Conservation (phyloP, 495 filamentous ascomycete species). For the Penicillium coprophilum region DNA sequence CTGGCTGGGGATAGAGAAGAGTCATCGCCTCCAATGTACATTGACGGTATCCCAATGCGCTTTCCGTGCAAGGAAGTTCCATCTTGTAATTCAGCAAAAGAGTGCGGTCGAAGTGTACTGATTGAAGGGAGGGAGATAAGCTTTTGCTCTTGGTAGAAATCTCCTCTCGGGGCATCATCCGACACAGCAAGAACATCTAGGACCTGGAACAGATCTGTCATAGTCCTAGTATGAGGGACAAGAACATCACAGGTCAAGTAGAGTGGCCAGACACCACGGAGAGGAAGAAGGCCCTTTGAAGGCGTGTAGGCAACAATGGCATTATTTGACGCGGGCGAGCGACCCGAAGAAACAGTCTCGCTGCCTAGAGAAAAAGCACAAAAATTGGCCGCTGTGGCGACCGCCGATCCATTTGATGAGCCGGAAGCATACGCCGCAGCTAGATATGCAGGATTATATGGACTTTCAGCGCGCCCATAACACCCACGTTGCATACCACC, state of each 20-base stretch:
- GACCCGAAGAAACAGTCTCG: conserved; percentile 41
- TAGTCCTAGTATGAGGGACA: conserved; percentile 38
- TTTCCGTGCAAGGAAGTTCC: conserved; percentile 26
- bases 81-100: conserved; percentile 24
- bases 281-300: conserved; percentile 36
- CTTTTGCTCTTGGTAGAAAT: conserved; percentile 38
- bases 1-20: conserved; percentile 19
- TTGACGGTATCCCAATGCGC: conserved; percentile 34
- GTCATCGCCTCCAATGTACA: conserved; percentile 36
- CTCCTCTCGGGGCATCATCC: conserved; percentile 28
- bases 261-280: conserved; percentile 38
- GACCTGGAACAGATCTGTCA: conserved; percentile 32
- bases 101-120: conserved; percentile 25
- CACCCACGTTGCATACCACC: conserved; percentile 43
- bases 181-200: conserved; percentile 34
- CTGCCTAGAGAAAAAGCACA: conserved; percentile 40
- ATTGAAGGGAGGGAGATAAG: conserved; percentile 30
- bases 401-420: conserved; percentile 41
- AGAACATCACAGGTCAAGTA: conserved; percentile 41
- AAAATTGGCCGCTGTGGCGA: conserved; percentile 37
- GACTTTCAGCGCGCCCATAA: conserved; percentile 39
- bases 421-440: conserved; percentile 40
- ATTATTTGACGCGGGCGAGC: conserved; percentile 41
- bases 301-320: conserved; percentile 40
- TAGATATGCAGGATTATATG: conserved; percentile 34